Evolutionary conservation across 73 alveolate species (phyloP).

Genomic region (Paramecium sonneborni): DNA sequence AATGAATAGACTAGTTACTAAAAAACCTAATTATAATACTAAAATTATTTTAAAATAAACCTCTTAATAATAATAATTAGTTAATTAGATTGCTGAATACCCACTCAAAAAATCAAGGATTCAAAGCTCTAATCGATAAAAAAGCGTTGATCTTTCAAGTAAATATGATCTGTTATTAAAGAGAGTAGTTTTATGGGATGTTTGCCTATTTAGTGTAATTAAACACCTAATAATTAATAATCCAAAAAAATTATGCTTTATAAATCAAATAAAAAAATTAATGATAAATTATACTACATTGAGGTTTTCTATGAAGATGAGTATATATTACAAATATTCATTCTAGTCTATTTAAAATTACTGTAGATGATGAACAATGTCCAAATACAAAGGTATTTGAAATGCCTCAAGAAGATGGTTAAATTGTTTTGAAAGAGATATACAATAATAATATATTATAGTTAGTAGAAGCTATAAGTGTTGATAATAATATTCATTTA

Average conservation of each 20-base stretch:
- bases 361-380: neutral
- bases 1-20: neutral
- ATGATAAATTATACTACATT: neutral
- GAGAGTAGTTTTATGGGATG: neutral
- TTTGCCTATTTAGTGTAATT: neutral
- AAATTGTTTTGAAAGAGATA: conserved; percentile 18
- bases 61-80: neutral
- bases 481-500: conserved; percentile 11
- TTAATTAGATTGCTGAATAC: neutral
- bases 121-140: neutral
- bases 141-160: conserved; percentile 24
- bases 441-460: neutral
- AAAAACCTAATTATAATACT: neutral
- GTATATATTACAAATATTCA: neutral
- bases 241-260: neutral
- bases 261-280: neutral
- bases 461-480: conserved; percentile 29
- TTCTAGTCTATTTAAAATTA: neutral
- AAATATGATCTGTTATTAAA: neutral
- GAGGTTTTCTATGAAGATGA: neutral
- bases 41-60: neutral
- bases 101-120: neutral
- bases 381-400: conserved; percentile 1
- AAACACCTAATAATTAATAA: neutral
- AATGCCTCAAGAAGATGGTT: conserved; percentile 47